Base-by-base conservation (phyloP, 2,329 filamentous ascomycete species). In the Hysterium pulicare region DNA sequence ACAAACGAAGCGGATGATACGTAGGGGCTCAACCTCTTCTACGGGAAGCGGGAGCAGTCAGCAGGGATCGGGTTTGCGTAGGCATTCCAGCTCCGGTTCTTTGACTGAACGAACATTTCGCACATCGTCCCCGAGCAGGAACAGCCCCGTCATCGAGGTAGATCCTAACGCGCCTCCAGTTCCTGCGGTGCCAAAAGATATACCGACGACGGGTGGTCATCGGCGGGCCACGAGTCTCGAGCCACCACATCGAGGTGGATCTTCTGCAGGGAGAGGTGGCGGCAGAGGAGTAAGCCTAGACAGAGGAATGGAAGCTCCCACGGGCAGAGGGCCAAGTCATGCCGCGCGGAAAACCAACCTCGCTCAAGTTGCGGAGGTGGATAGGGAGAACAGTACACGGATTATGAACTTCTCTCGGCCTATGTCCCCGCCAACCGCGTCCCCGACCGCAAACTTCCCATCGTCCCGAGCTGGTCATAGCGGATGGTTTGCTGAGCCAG, bases 61-160 rank as follows among this genome's bases (percentile, higher is more conserved):
- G 41, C 66, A 63, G 42, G 68, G 48, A 5, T 44, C 48, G 4
- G 43, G 42, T 8, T 42, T 68, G 71, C 72, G 60, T 47, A 49
- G 66, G 48, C 64, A 40, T 70, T 90, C 47, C 76, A 83, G 90
- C 68, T 79, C 79, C 21, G 78, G 82, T 17, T 95, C 90, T 38
- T 95, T 97, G 90, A 84, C 81, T 22, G 87, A 91, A 63, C 81
- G 91, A 44, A 90, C 89, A 1, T 95, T 96, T 66, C 82, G 90
- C 53, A 86, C 85, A 10, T 82, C 83, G 3, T 94, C 73, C 74
- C 57, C 66, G 30, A 55, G 54, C 47, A 44, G 57, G 50, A 48
- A 55, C 53, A 61, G 54, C 41, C 43, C 46, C 28, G 38, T 43
- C 23, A 50, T 56, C 22, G 35, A 50, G 7, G 44, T 38, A 5